Evolutionary conservation across 495 filamentous ascomycete species (phyloP).

Genomic region (Podospora appendiculata): DNA sequence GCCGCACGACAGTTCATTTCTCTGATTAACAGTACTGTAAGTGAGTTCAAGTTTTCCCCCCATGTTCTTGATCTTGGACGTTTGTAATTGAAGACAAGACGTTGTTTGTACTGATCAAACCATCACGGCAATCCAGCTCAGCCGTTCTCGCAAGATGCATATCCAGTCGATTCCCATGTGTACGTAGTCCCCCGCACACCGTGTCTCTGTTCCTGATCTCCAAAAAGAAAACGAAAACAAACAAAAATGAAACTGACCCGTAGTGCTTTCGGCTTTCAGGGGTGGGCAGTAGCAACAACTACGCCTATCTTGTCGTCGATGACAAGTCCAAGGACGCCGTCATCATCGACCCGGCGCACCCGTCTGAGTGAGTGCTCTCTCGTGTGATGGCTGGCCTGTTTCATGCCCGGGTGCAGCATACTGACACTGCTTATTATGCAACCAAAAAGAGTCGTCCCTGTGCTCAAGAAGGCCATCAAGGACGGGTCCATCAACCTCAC

Average conservation of each 20-base stretch:
- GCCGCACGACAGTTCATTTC: not conserved
- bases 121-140: too few species aligned
- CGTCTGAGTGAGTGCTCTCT: conserved; percentile 61
- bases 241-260: not conserved
- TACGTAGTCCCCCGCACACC: conserved; percentile 39
- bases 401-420: too few species aligned
- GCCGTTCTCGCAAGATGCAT: conserved; percentile 63
- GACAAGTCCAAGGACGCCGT: conserved; percentile 85
- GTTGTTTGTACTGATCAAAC: not conserved
- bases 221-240: not conserved
- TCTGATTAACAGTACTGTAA: not conserved
- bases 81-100: not conserved
- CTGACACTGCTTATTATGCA: not conserved
- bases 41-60: too few species aligned
- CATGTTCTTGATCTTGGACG: not conserved
- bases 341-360: conserved; percentile 90
- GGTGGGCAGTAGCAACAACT: conserved; percentile 87
- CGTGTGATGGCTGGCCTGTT: not conserved
- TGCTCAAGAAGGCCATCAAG: conserved; percentile 64
- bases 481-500: conserved; percentile 71
- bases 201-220: too few species aligned
- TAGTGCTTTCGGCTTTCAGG: conserved; percentile 40
- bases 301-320: conserved; percentile 91
- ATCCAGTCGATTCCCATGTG: conserved; percentile 98
- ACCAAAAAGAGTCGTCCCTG: conserved; percentile 62